Conservation (phyloP, 164 flowering plant genomes). For the Buxus sempervirens region DNA sequence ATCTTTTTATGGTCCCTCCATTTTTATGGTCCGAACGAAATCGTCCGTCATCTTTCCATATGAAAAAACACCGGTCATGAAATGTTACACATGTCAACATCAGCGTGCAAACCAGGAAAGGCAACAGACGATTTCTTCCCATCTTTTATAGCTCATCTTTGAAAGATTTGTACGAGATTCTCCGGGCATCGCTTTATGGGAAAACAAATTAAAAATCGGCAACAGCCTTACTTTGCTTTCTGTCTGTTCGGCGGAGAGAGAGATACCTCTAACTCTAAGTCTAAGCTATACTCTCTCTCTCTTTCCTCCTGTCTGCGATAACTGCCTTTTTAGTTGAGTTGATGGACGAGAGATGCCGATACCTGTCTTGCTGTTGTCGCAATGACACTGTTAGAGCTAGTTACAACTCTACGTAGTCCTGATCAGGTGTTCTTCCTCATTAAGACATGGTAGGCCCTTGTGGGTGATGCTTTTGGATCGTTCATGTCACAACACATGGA, state of each 20-base stretch:
- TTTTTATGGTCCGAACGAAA: too few species aligned
- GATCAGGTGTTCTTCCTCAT: background rate
- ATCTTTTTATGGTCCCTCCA: too few species aligned
- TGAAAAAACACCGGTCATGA: too few species aligned
- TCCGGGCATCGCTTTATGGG: conserved; percentile 41
- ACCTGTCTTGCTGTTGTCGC: conserved; percentile 14
- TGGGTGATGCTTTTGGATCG: too few species aligned
- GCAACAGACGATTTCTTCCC: too few species aligned
- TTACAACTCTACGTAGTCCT: background rate
- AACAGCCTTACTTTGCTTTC: conserved; percentile 31
- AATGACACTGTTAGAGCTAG: background rate
- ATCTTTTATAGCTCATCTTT: conserved; percentile 24
- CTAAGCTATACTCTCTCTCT: background rate
- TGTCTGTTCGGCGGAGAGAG: conserved; percentile 30
- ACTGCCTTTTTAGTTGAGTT: conserved; percentile 6
- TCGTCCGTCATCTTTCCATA: too few species aligned
- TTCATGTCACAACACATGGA: too few species aligned
- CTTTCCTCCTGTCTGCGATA: background rate
- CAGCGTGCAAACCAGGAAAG: too few species aligned
- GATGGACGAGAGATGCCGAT: conserved; percentile 21
- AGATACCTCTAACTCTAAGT: too few species aligned
- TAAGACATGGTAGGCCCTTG: too few species aligned
- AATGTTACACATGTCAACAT: too few species aligned
- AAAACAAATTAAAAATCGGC: conserved; percentile 19
- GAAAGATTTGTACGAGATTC: conserved; percentile 51